phyloP scores from a whole-genome alignment of 2,329 filamentous ascomycete genomes.

The Zopfia rhizophila region DNA sequence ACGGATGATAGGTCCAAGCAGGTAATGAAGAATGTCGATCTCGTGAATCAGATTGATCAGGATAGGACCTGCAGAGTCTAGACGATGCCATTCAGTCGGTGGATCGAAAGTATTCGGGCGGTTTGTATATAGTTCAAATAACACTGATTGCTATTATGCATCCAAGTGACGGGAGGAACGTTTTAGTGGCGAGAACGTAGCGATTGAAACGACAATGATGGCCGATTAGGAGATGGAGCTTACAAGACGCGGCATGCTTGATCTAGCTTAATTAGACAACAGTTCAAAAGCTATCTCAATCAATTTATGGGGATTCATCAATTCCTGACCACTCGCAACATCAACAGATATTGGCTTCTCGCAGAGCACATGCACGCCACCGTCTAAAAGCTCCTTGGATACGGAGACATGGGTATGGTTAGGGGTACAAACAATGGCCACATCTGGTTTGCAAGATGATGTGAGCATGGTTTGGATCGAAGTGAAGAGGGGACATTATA shows the following conservation, averaged over 20 bases:
- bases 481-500: conserved; percentile 53
- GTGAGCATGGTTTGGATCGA: conserved; percentile 58
- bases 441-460: conserved; percentile 57
- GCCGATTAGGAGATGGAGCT: conserved; percentile 63
- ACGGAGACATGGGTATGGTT: conserved; percentile 67
- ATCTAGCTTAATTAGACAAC: conserved; percentile 22
- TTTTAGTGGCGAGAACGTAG: conserved; percentile 63
- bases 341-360: conserved; percentile 67
- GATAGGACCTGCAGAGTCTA: conserved; percentile 59
- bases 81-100: conserved; percentile 61
- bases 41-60: conserved; percentile 71
- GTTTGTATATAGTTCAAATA: conserved; percentile 66
- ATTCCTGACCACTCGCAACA: conserved; percentile 47
- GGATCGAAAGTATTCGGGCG: conserved; percentile 61
- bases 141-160: conserved; percentile 63
- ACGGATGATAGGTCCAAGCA: conserved; percentile 64
- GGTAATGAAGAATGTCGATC: conserved; percentile 66
- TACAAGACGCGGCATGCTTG: conserved; percentile 27
- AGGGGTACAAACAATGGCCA: conserved; percentile 68
- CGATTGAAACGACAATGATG: conserved; percentile 71
- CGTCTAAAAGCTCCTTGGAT: conserved; percentile 59
- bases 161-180: conserved; percentile 59
- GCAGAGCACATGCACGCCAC: conserved; percentile 64
- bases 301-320: conserved; percentile 28
- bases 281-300: background rate